Percentiles rank a stretch among this genome's conserved stretches.
Evolutionary conservation across 495 filamentous ascomycete species (phyloP).

Genomic region (Xylaria bambusicola): DNA sequence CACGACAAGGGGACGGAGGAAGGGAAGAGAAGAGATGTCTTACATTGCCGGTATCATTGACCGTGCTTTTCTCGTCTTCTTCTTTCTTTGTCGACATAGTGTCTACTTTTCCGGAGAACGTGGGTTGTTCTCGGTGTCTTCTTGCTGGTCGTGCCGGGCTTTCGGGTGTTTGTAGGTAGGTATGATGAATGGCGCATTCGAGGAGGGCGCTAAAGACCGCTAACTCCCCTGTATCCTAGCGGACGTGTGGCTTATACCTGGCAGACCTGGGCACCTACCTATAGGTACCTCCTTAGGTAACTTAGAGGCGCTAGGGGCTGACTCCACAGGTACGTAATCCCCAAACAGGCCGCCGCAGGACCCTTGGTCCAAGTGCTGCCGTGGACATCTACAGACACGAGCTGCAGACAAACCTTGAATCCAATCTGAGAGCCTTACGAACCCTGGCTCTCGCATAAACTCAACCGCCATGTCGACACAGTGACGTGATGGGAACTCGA

Average conservation of each 20-base stretch:
- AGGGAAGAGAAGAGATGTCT: slow-evolving; percentile 16
- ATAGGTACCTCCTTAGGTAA: background rate
- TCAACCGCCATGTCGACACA: slow-evolving; percentile 23
- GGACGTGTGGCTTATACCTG: background rate
- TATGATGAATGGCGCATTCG: background rate
- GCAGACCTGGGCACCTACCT: too few species aligned
- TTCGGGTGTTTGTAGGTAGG: too few species aligned
- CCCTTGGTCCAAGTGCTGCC: too few species aligned
- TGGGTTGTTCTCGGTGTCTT: background rate
- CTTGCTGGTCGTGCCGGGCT: background rate
- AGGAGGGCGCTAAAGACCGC: background rate
- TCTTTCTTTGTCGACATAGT: slow-evolving; percentile 17
- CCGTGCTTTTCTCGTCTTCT: slow-evolving; percentile 21
- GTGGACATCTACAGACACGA: background rate
- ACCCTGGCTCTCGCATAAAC: slow-evolving; percentile 3
- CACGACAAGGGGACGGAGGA: slow-evolving; percentile 7
- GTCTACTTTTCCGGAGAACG: slow-evolving; percentile 3
- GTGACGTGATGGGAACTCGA: slow-evolving; percentile 31
- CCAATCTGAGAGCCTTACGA: background rate
- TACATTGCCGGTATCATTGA: slow-evolving; percentile 35
- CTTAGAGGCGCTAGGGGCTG: too few species aligned
- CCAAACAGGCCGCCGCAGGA: too few species aligned
- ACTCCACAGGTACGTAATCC: too few species aligned
- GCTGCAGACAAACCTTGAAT: background rate
- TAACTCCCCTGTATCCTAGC: background rate